Percentiles rank a stretch among this genome's conserved stretches.
phyloP scores from a whole-genome alignment of 2,329 filamentous ascomycete species.

The Fusarium dlaminii region DNA sequence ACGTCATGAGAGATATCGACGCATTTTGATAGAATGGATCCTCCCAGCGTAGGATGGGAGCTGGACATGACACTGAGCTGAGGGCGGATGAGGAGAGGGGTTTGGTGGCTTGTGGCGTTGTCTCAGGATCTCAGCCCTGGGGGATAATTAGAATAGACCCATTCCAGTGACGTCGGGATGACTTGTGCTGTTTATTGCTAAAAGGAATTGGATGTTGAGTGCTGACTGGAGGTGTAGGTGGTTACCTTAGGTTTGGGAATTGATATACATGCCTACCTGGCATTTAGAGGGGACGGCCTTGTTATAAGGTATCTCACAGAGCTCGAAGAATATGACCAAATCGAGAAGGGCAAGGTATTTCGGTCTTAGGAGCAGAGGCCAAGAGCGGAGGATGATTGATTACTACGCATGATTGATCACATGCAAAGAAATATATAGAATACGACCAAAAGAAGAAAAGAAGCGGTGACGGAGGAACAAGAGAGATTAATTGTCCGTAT shows the following conservation, averaged over 20 bases:
- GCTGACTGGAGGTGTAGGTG: not conserved
- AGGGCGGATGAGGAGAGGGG: conserved; percentile 1
- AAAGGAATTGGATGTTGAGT: not conserved
- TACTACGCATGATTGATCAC: conserved; percentile 12
- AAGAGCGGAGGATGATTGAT: not conserved
- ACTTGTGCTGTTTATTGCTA: not conserved
- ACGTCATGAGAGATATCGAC: not conserved
- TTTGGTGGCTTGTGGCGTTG: conserved; percentile 24
- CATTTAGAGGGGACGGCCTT: not conserved
- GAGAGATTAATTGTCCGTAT: conserved; percentile 4
- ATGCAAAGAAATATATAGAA: conserved; percentile 3
- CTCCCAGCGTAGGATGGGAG: not conserved
- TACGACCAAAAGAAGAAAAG: conserved; percentile 17
- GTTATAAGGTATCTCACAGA: not conserved
- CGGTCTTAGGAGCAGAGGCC: not conserved
- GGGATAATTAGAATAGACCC: not conserved
- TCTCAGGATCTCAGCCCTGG: conserved; percentile 30
- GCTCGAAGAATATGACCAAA: not conserved
- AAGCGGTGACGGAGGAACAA: conserved; percentile 23
- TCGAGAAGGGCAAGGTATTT: not conserved
- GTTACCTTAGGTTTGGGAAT: not conserved
- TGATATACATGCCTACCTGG: not conserved
- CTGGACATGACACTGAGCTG: not conserved
- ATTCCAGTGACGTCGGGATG: conserved; percentile 29
- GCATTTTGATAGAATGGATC: not conserved